Evolutionary conservation across 306 rosid genomes (phyloP), one percentile per base, ranked within the genome.

Genomic region (Fagus sylvatica): DNA sequence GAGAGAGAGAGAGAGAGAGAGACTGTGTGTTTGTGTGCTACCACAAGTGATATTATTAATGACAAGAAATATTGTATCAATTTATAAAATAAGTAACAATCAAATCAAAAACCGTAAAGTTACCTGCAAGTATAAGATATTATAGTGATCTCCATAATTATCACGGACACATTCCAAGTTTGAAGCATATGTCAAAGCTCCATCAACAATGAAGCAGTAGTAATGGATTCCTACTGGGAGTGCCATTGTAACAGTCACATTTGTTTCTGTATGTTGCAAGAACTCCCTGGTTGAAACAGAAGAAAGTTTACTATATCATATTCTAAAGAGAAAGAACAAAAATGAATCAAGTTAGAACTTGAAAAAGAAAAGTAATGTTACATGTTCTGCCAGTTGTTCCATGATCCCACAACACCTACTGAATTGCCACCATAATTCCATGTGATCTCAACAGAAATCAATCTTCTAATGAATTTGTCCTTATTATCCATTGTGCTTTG

Each of bases 351-450:
- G 60, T 65, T 65, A 43, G 46, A 76, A 55, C 30, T 57, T 40
- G 28, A 39, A 5, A 57, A 71, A 43, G 59, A 56, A 39, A 13
- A 71, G 34, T 56, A 56, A 54, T 53, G 64, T 71, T 88, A 94
- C 97, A 84, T 85, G 71, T 85, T 85, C 60, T 84, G 80, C 98
- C 99, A 93, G 78, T 87, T 84, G 88, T 91, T 90, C 99, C 99
- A 96, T 57, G 99, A 91, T 71, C 99, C 99, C 33, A 74, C 80
- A 49, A 96, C 40, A 72, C 88, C 83, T 60, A 93, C 94, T 81
- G 72, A 84, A 5, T 66, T 80, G 60, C 90, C 98, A 73, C 83
- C 84, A 80, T 87, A 90, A 64, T 74, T 89, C 99, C 99, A 96
- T 72, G 90, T 76, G 81, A 96, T 86, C 79, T 65, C 83, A 17